Percentiles rank a stretch among this genome's conserved stretches.
Evolutionary conservation across 2,329 filamentous ascomycete genomes (phyloP).

Genomic region (Cytospora paraplurivora): DNA sequence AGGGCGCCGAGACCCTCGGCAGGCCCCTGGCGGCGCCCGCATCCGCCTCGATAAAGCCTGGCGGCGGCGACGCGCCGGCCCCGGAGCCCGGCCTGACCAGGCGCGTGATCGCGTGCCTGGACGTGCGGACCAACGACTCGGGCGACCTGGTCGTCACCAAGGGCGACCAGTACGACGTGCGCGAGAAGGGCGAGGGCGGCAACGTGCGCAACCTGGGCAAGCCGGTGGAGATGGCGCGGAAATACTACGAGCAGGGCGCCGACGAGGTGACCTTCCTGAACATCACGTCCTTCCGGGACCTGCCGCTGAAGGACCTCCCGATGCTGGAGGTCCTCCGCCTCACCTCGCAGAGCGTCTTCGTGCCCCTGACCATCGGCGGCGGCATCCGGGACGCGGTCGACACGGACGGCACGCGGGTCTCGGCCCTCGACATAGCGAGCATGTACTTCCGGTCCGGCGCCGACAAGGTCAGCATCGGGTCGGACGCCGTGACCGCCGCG

Average conservation of each 20-base stretch:
- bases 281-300: conserved; percentile 97
- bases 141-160: conserved; percentile 98
- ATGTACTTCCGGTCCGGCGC: conserved; percentile 98
- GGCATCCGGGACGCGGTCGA: conserved; percentile 94
- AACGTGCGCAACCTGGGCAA: conserved; percentile 90
- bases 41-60: conserved; percentile 20
- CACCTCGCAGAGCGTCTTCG: conserved; percentile 90
- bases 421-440: conserved; percentile 87
- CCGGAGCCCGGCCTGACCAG: conserved; percentile 72
- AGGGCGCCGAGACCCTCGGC: conserved; percentile 56
- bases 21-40: conserved; percentile 33
- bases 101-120: conserved; percentile 91
- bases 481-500: conserved; percentile 88
- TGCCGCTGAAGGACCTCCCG: conserved; percentile 84
- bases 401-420: conserved; percentile 81
- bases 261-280: conserved; percentile 98
- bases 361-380: conserved; percentile 92
- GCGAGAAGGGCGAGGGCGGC: conserved; percentile 72
- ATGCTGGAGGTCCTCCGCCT: conserved; percentile 93
- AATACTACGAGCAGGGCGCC: conserved; percentile 94
- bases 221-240: conserved; percentile 89
- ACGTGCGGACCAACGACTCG: conserved; percentile 90
- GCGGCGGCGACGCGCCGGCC: conserved; percentile 10
- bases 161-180: conserved; percentile 97
- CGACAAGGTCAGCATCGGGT: conserved; percentile 96